These are phyloP conservation scores for Blastomyces parvus DNA, from an alignment of 2,329 filamentous ascomycete genomes.

Conservation along the genomic window DNA sequence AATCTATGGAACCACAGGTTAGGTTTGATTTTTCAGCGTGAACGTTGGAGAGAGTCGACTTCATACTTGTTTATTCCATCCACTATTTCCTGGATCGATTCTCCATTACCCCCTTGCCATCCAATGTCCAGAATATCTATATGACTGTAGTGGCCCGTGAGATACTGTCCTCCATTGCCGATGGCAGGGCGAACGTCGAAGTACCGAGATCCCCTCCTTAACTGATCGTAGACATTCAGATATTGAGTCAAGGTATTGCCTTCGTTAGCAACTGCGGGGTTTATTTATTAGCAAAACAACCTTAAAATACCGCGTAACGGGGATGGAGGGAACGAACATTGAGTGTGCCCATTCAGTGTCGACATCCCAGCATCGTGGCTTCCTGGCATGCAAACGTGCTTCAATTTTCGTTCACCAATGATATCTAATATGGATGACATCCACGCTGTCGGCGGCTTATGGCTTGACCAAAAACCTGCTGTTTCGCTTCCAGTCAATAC, in stretches of 20 bases:
- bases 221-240: conserved; percentile 38
- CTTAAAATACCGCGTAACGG: not conserved
- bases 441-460: conserved; percentile 29
- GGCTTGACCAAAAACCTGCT: conserved; percentile 27
- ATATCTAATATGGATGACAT: conserved; percentile 33
- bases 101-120: conserved; percentile 8
- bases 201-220: conserved; percentile 39
- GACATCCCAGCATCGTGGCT: conserved; percentile 45
- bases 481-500: conserved; percentile 30
- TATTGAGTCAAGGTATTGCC: conserved; percentile 39
- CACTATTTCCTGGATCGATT: conserved; percentile 1
- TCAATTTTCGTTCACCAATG: conserved; percentile 34
- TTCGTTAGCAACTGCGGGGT: conserved; percentile 25
- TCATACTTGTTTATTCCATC: conserved; percentile 7
- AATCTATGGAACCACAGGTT: conserved; percentile 34
- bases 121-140: conserved; percentile 5
- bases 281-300: not conserved
- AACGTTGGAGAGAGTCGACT: not conserved
- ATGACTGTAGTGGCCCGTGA: conserved; percentile 32
- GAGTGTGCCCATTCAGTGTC: conserved; percentile 26
- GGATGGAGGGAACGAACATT: not conserved
- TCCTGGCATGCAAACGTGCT: conserved; percentile 41
- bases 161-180: conserved; percentile 29
- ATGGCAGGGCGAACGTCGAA: conserved; percentile 42
- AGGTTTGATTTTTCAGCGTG: not conserved